Conservation (phyloP, 2,329 filamentous ascomycete genomes). For the Sclerotinia glacialis region DNA sequence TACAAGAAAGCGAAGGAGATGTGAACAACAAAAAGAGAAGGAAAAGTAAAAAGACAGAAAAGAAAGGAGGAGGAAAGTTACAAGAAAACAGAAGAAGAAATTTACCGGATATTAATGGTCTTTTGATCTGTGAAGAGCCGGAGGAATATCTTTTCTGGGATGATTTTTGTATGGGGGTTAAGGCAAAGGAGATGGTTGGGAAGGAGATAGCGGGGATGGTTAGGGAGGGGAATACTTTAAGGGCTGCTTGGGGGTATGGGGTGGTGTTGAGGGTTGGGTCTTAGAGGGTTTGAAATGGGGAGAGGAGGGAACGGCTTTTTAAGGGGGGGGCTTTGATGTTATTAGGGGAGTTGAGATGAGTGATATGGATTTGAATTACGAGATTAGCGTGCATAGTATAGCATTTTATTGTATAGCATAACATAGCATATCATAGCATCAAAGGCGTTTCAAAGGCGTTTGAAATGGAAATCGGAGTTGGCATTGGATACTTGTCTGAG, state of each 20-base stretch:
- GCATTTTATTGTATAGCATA: neutral
- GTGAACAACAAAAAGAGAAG: constrained; percentile 19
- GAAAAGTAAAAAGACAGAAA: neutral
- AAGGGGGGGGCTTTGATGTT: no score
- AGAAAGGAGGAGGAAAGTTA: neutral
- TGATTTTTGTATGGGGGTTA: constrained; percentile 46
- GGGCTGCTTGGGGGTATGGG: constrained; percentile 12
- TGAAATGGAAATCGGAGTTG: no score
- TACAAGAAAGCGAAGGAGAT: constrained; percentile 29
- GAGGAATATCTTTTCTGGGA: constrained; percentile 53
- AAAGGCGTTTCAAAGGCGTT: no score
- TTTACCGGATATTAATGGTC: constrained; percentile 28
- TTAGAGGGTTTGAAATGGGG: neutral
- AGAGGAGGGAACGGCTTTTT: no score
- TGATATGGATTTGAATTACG: neutral
- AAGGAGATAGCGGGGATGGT: constrained; percentile 35
- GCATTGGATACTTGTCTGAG: no score
- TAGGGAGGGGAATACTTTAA: neutral
- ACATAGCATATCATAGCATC: neutral
- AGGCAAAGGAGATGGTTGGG: constrained; percentile 41
- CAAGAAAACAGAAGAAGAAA: neutral
- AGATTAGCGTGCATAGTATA: neutral
- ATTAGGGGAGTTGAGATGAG: neutral
- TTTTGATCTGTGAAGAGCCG: constrained; percentile 41
- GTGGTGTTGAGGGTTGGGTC: neutral